These are phyloP conservation scores for Debaryomyces psychrophilus DNA, from an alignment of 1,139 yeast genomes.

Conservation along the genomic window DNA sequence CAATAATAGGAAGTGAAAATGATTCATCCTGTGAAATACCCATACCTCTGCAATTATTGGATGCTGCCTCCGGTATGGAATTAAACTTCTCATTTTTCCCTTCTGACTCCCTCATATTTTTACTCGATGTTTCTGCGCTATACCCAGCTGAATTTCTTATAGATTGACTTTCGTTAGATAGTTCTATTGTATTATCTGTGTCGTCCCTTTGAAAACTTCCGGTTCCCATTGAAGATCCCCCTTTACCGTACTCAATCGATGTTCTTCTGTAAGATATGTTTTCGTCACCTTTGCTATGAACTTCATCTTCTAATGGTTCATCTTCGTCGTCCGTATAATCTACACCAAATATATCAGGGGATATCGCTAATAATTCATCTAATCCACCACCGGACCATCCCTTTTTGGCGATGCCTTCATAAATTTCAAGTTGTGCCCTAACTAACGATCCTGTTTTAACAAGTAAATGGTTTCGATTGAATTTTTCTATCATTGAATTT, in stretches of 20 bases:
- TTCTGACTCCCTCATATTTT: background rate
- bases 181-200: constrained; percentile 19
- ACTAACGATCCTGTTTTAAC: constrained; percentile 64
- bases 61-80: background rate
- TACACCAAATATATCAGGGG: constrained; percentile 52
- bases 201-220: constrained; percentile 11
- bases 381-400: constrained; percentile 89
- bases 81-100: background rate
- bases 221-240: constrained; percentile 5
- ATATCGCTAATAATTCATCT: constrained; percentile 60
- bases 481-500: constrained; percentile 50
- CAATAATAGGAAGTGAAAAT: constrained; percentile 35
- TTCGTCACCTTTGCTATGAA: background rate
- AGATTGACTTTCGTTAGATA: constrained; percentile 1
- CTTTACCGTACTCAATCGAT: constrained; percentile 12
- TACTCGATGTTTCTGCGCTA: background rate
- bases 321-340: constrained; percentile 23
- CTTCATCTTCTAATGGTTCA: constrained; percentile 18
- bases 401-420: constrained; percentile 78
- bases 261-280: background rate
- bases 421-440: constrained; percentile 78
- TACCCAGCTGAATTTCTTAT: background rate
- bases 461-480: constrained; percentile 53
- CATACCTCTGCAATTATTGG: constrained; percentile 5
- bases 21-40: constrained; percentile 29